phyloP scores from a whole-genome alignment of 2,329 filamentous ascomycete genomes.

The Diaporthe citriasiana region DNA sequence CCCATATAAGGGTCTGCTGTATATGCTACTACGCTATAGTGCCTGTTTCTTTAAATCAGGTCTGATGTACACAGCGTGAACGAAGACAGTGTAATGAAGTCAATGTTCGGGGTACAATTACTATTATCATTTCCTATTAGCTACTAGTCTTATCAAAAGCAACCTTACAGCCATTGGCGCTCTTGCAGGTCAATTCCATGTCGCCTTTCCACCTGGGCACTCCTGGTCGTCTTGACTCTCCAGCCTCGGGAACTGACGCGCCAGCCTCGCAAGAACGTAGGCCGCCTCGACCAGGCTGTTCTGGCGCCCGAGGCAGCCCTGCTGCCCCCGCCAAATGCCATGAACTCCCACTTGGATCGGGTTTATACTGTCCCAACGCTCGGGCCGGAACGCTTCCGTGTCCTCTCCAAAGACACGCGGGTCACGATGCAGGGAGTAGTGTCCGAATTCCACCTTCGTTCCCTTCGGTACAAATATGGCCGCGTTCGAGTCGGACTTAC shows the following conservation, averaged over 20 bases:
- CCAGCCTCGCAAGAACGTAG: not conserved
- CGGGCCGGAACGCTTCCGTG: not conserved
- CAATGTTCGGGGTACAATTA: not conserved
- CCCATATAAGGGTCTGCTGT: too few relatives aligned
- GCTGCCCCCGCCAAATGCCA: not conserved
- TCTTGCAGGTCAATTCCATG: not conserved
- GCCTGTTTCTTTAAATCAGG: too few relatives aligned
- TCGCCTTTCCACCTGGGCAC: not conserved
- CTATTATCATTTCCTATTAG: not conserved
- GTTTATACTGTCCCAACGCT: not conserved
- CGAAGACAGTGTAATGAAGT: not conserved
- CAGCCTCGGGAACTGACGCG: not conserved
- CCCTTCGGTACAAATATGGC: not conserved
- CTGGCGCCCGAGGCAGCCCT: constrained; percentile 3
- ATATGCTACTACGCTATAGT: too few relatives aligned
- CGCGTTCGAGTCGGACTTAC: not conserved
- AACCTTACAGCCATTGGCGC: not conserved
- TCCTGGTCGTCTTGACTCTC: not conserved
- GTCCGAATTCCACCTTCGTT: not conserved
- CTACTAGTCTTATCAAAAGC: not conserved
- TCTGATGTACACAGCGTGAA: too few relatives aligned
- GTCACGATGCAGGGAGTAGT: not conserved
- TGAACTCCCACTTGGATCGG: constrained; percentile 7
- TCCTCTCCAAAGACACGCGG: not conserved
- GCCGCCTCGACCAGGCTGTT: not conserved